These are phyloP conservation scores for Pseudocercospora pini-densiflorae DNA, from an alignment of 2,329 filamentous ascomycete genomes.

Conservation along the genomic window DNA sequence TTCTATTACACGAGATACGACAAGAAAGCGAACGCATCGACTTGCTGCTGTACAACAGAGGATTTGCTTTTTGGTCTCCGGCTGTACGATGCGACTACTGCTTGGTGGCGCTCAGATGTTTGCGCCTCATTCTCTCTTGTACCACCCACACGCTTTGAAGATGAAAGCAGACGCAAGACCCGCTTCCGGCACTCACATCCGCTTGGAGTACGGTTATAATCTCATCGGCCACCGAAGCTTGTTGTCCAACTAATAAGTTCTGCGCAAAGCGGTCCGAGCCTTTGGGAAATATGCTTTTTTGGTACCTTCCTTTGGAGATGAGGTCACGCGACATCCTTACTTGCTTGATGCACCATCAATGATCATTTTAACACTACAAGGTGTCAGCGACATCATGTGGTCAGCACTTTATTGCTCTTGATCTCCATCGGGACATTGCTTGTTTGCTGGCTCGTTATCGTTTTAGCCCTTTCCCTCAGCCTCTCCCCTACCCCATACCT, in stretches of 20 bases:
- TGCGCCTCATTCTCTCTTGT: constrained; percentile 8
- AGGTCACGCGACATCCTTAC: constrained; percentile 13
- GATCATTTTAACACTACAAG: constrained; percentile 9
- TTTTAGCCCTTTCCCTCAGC: background rate
- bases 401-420: constrained; percentile 8
- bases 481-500: background rate
- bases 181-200: background rate
- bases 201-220: background rate
- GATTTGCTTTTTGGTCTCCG: background rate
- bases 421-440: constrained; percentile 5
- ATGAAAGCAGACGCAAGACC: background rate
- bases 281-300: constrained; percentile 9
- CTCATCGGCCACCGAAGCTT: constrained; percentile 5
- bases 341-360: background rate
- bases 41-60: constrained; percentile 5
- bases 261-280: constrained; percentile 19
- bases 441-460: constrained; percentile 11
- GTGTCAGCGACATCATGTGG: constrained; percentile 7
- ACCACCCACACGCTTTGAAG: constrained; percentile 2
- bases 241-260: background rate
- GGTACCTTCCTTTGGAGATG: constrained; percentile 13
- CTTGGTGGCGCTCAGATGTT: constrained; percentile 1
- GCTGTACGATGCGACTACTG: constrained; percentile 3
- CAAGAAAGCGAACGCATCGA: constrained; percentile 14
- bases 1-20: constrained; percentile 14